phyloP scores from a whole-genome alignment of 352 stramenopile species.

The Elongisporangium prolatum region DNA sequence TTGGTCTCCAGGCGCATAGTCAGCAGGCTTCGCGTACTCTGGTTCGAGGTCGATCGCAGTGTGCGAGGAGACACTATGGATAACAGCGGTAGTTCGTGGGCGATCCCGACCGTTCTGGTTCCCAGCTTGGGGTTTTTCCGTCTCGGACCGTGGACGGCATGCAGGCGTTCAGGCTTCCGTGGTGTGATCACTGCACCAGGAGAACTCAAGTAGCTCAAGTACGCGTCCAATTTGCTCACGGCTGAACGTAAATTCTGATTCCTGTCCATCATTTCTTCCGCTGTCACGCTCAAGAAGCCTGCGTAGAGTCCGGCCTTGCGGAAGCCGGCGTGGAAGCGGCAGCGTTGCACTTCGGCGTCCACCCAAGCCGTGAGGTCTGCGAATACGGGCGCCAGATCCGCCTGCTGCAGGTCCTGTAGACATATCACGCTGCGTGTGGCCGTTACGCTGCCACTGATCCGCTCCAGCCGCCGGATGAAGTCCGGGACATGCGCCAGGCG shows the following conservation, averaged over 20 bases:
- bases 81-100: conserved; percentile 2
- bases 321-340: conserved; percentile 20
- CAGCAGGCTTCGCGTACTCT: not conserved
- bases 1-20: conserved; percentile 4
- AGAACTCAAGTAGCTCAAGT: conserved; percentile 19
- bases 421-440: not conserved
- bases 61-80: conserved; percentile 17
- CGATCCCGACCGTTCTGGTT: not conserved
- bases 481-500: conserved; percentile 29
- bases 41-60: conserved; percentile 8
- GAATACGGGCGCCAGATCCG: conserved; percentile 13
- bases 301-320: conserved; percentile 30
- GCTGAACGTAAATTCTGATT: not conserved
- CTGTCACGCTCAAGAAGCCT: conserved; percentile 17
- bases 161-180: not conserved
- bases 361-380: conserved; percentile 37
- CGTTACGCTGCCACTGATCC: conserved; percentile 7
- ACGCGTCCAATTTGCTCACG: conserved; percentile 17
- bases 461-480: conserved; percentile 24
- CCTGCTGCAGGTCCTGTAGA: not conserved
- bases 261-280: conserved; percentile 20
- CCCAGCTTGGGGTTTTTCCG: not conserved
- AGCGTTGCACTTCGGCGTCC: conserved; percentile 14
- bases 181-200: not conserved
- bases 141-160: not conserved